Percentiles rank a stretch among this genome's conserved stretches.
phyloP scores from a whole-genome alignment of 2,329 filamentous ascomycete genomes.

The Coniosporium tulheliwenetii region DNA sequence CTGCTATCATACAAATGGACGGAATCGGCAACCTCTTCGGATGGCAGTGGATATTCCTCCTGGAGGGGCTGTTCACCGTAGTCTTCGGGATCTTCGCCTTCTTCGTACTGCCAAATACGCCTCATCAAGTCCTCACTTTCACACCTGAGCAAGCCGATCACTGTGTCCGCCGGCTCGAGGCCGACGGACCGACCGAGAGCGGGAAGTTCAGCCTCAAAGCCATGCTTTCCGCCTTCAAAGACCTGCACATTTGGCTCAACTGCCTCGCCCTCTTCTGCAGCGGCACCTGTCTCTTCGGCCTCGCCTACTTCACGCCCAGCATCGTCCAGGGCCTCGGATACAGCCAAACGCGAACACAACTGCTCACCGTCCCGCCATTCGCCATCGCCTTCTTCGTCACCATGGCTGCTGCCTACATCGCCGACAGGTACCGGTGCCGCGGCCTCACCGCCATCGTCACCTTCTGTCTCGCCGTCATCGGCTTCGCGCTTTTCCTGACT shows the following conservation, averaged over 20 bases:
- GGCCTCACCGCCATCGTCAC: neutral
- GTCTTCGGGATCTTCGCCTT: slow-evolving; percentile 31
- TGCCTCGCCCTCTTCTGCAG: neutral
- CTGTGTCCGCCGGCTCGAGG: neutral
- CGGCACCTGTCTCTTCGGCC: neutral
- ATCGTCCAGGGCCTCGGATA: neutral
- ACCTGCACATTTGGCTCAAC: neutral
- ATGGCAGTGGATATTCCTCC: slow-evolving; percentile 41
- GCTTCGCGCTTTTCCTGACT: neutral
- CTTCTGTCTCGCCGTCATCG: neutral
- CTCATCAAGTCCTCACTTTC: neutral
- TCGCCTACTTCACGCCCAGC: neutral
- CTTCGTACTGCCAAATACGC: neutral
- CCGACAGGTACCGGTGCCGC: neutral
- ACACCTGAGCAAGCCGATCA: neutral
- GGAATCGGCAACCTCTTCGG: slow-evolving; percentile 26
- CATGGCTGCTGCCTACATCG: neutral
- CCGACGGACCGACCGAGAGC: neutral
- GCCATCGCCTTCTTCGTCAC: neutral
- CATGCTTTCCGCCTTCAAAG: neutral
- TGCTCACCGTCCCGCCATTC: neutral
- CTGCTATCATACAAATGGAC: slow-evolving; percentile 29
- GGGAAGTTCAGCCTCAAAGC: neutral
- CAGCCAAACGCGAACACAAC: neutral
- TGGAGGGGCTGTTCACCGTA: slow-evolving; percentile 34